Evolutionary conservation across 2,329 filamentous ascomycete species (phyloP).

Genomic region (Fusarium sambucinum): DNA sequence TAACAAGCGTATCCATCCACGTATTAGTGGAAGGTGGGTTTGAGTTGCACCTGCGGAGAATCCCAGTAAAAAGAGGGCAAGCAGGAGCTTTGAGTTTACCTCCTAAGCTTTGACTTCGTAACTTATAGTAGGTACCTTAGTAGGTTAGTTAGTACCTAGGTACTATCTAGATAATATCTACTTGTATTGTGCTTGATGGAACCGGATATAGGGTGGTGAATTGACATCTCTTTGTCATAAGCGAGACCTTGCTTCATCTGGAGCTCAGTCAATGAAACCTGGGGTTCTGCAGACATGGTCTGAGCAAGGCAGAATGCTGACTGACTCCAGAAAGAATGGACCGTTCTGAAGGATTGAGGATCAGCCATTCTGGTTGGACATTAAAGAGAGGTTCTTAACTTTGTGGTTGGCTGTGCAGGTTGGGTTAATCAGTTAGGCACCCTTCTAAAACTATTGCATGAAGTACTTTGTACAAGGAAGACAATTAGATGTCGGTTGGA

Average conservation of each 20-base stretch:
- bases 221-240: background rate
- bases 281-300: background rate
- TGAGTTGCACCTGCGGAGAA: conserved; percentile 33
- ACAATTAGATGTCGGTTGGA: background rate
- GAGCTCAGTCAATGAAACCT: background rate
- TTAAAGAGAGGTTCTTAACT: background rate
- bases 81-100: background rate
- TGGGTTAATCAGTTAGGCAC: conserved; percentile 17
- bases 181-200: background rate
- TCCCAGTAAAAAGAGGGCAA: conserved; percentile 19
- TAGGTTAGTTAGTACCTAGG: no score
- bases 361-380: background rate
- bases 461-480: background rate
- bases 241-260: background rate
- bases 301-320: conserved; percentile 7
- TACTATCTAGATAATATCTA: background rate
- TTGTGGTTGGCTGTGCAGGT: conserved; percentile 1
- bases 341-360: background rate
- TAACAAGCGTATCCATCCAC: conserved; percentile 28
- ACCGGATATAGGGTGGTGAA: conserved; percentile 31
- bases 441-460: conserved; percentile 4
- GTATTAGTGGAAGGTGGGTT: conserved; percentile 21
- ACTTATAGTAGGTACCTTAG: no score
- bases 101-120: background rate
- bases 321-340: background rate